Evolutionary conservation across 257 asterid genomes (phyloP), one percentile per base, ranked within the genome.

Genomic region (Parsonsia alboflavescens): DNA sequence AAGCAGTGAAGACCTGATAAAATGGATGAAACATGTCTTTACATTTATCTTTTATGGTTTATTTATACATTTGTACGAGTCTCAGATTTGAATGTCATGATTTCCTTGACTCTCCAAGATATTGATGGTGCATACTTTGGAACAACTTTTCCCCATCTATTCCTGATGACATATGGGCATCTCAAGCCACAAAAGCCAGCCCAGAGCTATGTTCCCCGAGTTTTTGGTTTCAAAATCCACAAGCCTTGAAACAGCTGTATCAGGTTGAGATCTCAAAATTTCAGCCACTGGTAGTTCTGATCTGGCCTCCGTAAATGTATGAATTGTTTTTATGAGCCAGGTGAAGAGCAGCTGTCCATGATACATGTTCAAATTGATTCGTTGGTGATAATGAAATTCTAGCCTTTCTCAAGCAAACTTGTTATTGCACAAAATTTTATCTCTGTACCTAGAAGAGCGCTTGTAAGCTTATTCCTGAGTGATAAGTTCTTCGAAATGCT

Each of bases 161-260:
- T 90, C 86, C 84, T 88, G 93, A 93, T 93, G 98, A 89, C 97
- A 1, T 90, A 91, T 45, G 98, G 97, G 41, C 96, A 93, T 86
- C 92, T 93, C 80, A 93, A 90, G 85, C 96, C 97, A 61, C 96
- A 89, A 80, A 91, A 89, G 84, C 88, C 97, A 7, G 81, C 85
- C 11, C 97, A 93, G 79, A 90, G 73, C 86, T 93, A 93, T 71
- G 89, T 88, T 16, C 95, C 94, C 28, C 81, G 95, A 82, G 97
- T 92, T 62, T 94, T 92, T 56, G 98, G 98, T 63, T 94, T 94
- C 96, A 94, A 92, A 88, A 80, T 94, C 73, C 97, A 89, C 88
- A 89, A 79, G 84, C 84, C 95, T 63, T 92, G 87, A 93, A 11
- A 45, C 26, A 49, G 53, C 49, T 63, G 75, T 79, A 73, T 49